Percentiles rank a stretch among this genome's conserved stretches.
phyloP scores from a whole-genome alignment of 768 basidiomycete genomes.

The Lentinus brumalis region DNA sequence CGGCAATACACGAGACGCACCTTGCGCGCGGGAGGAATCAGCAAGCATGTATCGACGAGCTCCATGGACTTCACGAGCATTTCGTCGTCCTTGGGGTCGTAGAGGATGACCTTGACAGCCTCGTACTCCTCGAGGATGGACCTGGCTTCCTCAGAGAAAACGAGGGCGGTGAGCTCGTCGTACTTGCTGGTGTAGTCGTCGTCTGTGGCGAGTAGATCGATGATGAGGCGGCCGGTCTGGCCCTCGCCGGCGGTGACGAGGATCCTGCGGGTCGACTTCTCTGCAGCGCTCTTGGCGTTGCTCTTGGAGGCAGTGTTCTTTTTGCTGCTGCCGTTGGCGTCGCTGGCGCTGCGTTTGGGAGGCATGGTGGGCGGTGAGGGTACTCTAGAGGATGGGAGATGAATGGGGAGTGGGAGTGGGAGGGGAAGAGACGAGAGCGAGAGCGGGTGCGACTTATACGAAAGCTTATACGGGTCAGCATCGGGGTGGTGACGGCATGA shows the following conservation, averaged over 20 bases:
- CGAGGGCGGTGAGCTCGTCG: constrained; percentile 25
- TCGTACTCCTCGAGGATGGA: constrained; percentile 19
- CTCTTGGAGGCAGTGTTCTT: neutral
- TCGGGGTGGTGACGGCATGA: neutral
- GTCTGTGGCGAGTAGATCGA: constrained; percentile 31
- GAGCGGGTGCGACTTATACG: neutral
- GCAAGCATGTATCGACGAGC: constrained; percentile 25
- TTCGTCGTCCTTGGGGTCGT: constrained; percentile 21
- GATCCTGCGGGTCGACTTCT: constrained; percentile 24
- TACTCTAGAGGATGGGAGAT: neutral
- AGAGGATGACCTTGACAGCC: constrained; percentile 19
- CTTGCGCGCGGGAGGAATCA: constrained; percentile 31
- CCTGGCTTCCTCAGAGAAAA: constrained; percentile 23
- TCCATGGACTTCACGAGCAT: constrained; percentile 22
- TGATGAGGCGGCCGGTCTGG: constrained; percentile 33
- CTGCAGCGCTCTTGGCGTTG: neutral
- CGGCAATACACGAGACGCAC: neutral
- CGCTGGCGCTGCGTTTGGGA: constrained; percentile 15
- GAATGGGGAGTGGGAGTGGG: neutral
- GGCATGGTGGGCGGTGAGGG: constrained; percentile 1
- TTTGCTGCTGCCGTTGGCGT: neutral
- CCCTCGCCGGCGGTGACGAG: constrained; percentile 35
- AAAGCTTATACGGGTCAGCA: no score
- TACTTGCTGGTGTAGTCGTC: constrained; percentile 24
- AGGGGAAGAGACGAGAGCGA: neutral